A percentile compares a stretch with the other conserved stretches of the same genome.
phyloP scores from a whole-genome alignment of 2,329 filamentous ascomycete species.

The Colletotrichum plurivorum region DNA sequence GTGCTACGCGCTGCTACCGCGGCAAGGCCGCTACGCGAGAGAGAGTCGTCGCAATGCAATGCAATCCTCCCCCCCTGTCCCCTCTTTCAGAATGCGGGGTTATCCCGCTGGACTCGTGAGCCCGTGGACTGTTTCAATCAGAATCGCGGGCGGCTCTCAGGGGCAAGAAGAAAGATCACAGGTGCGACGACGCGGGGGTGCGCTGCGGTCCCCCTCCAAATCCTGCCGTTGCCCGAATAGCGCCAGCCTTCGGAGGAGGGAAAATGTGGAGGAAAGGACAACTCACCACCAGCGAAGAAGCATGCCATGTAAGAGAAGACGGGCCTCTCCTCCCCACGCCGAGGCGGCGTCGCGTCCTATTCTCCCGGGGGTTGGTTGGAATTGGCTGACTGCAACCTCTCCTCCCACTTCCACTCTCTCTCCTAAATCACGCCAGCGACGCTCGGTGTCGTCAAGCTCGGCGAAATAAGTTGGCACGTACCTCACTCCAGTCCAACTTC shows the following conservation, averaged over 20 bases:
- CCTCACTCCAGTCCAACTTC: no score
- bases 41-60: no score
- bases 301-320: not conserved
- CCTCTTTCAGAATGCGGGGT: slow-evolving; percentile 16
- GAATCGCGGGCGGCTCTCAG: no score
- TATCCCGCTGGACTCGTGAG: not conserved
- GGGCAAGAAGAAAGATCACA: no score
- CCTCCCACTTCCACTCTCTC: not conserved
- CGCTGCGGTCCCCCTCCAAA: not conserved
- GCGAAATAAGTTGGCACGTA: not conserved
- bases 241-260: no score
- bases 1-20: slow-evolving; percentile 36
- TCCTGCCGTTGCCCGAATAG: not conserved
- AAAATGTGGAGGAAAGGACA: no score
- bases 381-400: not conserved
- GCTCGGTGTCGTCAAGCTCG: slow-evolving; percentile 12
- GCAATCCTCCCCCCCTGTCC: not conserved
- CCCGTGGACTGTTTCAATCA: no score
- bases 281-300: not conserved
- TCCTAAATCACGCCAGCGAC: slow-evolving; percentile 4
- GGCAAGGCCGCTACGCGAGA: no score
- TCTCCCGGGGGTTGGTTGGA: not conserved
- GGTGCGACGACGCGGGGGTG: slow-evolving; percentile 22
- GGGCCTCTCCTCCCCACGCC: not conserved
- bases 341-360: not conserved